These are phyloP conservation scores for Penicillium freii DNA, from an alignment of 2,329 filamentous ascomycete genomes.

Conservation along the genomic window DNA sequence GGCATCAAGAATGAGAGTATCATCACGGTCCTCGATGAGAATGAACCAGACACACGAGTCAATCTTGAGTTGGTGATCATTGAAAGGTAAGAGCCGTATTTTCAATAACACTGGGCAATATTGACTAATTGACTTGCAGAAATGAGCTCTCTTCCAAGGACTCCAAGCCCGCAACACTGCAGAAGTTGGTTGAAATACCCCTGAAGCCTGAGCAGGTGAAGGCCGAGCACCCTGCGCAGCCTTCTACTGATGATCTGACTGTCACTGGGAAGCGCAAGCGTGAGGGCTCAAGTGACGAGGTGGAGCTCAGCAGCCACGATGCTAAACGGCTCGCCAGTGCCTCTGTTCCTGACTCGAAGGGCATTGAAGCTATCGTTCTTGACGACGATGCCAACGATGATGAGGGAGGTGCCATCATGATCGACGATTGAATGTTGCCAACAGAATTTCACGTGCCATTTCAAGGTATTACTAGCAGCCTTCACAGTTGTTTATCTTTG, in stretches of 20 bases:
- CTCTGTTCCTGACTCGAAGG: conserved; percentile 43
- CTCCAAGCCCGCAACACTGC: conserved; percentile 42
- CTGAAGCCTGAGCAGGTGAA: conserved; percentile 46
- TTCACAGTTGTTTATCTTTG: neutral
- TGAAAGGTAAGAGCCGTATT: conserved; percentile 27
- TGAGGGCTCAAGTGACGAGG: conserved; percentile 43
- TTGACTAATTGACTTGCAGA: conserved; percentile 22
- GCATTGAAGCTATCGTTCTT: conserved; percentile 42
- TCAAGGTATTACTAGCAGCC: neutral
- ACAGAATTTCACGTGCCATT: neutral
- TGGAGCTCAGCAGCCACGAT: conserved; percentile 36
- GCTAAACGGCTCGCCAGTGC: conserved; percentile 38
- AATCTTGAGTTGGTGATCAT: conserved; percentile 68
- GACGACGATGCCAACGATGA: conserved; percentile 40
- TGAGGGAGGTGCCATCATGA: conserved; percentile 63
- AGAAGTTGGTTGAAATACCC: conserved; percentile 47
- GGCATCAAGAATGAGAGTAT: conserved; percentile 72
- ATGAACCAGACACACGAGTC: conserved; percentile 62
- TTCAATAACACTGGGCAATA: neutral
- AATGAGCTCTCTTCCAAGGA: conserved; percentile 34
- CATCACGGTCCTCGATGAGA: conserved; percentile 78
- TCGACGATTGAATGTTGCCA: conserved; percentile 54
- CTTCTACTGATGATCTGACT: conserved; percentile 30
- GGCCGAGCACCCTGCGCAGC: conserved; percentile 38
- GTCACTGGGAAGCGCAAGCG: conserved; percentile 45